phyloP scores from a whole-genome alignment of 495 filamentous ascomycete genomes.

The Penicillium robsamsonii region DNA sequence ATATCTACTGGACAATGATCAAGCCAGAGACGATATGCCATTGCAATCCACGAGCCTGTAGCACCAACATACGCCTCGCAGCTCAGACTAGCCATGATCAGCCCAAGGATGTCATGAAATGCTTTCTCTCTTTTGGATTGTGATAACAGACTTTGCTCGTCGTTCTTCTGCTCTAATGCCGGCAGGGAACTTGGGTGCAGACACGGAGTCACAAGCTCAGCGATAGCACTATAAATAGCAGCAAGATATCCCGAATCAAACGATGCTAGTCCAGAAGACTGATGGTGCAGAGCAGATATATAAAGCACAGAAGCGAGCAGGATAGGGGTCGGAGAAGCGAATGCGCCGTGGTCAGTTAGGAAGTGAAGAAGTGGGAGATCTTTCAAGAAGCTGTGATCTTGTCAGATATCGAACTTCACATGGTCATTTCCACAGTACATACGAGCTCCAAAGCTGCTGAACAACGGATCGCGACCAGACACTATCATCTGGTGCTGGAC shows the following conservation, averaged over 20 bases:
- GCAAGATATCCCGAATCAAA: constrained; percentile 34
- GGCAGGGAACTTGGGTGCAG: background rate
- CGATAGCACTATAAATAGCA: constrained; percentile 36
- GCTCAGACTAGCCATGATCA: constrained; percentile 43
- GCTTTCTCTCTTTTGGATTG: constrained; percentile 10
- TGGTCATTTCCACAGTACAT: constrained; percentile 10
- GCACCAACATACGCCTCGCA: constrained; percentile 39
- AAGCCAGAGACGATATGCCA: constrained; percentile 39
- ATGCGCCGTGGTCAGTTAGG: constrained; percentile 34
- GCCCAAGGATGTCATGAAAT: constrained; percentile 39
- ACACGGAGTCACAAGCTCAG: constrained; percentile 29
- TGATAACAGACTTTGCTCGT: background rate
- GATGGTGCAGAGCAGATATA: constrained; percentile 37
- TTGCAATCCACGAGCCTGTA: constrained; percentile 41
- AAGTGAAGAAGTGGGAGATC: constrained; percentile 43
- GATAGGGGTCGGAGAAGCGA: constrained; percentile 35
- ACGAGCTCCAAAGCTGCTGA: constrained; percentile 38
- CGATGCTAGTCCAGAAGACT: constrained; percentile 26
- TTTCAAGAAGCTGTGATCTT: constrained; percentile 30
- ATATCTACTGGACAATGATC: constrained; percentile 30
- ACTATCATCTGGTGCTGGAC: constrained; percentile 25
- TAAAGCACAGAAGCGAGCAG: constrained; percentile 41
- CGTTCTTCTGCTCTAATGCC: background rate
- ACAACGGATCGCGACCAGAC: constrained; percentile 36
- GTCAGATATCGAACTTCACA: constrained; percentile 1